Base-by-base conservation (phyloP, 805 yeast genomes). In the Candida maltosa region DNA sequence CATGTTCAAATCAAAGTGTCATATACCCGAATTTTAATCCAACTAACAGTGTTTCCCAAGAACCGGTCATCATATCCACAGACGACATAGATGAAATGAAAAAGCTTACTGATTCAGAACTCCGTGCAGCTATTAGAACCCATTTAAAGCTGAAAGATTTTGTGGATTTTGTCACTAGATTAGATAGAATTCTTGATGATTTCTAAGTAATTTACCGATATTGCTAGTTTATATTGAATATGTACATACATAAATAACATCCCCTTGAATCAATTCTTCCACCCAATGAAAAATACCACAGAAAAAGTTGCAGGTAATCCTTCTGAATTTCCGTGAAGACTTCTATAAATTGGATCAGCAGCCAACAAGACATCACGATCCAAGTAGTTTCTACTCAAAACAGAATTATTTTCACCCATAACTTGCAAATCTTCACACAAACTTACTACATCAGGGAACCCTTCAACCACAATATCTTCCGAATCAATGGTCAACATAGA, bases 371-470 rank as follows among this genome's bases (percentile, higher is more conserved):
- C 69, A 49, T 84, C 93, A 41, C 80, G 67, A 4, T 69, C 69
- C 30, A 68, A 44, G 32, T 48, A 46, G 17, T 51, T 51, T 32
- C 73, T 47, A 5, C 80, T 69, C 21, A 86, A 52, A 17, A 78
- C 75, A 3, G 93, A 80, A 52, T 85, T 87, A 39, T 80, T 80
- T 56, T 87, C 95, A 4, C 95, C 95, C 95, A 86, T 86, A 16
- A 75, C 60, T 51, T 83, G 86, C 26, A 87, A 57, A 45, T 87
- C 95, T 35, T 73, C 75, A 62, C 86, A 69, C 26, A 87, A 58
- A 3, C 86, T 70, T 37, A 76, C 64, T 32, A 83, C 64, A 46
- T 81, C 83, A 0, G 95, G 95, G 48, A 80, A 87, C 16, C 73
- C 73, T 14, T 80, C 82, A 10, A 87, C 88, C 4, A 83, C 75